Conservation (phyloP, 1,284 basidiomycete species). For the Fomitiporia mediterranea region DNA sequence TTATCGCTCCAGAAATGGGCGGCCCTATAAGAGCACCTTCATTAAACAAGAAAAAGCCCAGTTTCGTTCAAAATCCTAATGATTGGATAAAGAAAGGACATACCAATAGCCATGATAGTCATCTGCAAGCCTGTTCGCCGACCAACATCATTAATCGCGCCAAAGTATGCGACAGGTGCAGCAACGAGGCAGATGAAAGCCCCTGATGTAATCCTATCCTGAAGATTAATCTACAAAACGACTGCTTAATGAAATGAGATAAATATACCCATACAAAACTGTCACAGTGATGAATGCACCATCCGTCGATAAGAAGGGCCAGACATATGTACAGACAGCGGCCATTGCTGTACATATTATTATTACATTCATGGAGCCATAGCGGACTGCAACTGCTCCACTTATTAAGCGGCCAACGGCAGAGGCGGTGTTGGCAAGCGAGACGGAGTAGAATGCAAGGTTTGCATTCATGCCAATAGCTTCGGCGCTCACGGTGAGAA, state of each 20-base stretch:
- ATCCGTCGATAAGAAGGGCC: constrained; percentile 28
- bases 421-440: constrained; percentile 45
- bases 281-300: constrained; percentile 25
- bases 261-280: constrained; percentile 25
- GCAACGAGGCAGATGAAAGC: constrained; percentile 25
- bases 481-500: constrained; percentile 40
- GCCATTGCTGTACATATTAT: constrained; percentile 28
- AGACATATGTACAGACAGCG: constrained; percentile 28
- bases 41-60: not conserved
- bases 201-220: constrained; percentile 20
- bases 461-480: constrained; percentile 35
- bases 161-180: constrained; percentile 26
- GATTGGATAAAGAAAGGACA: not conserved
- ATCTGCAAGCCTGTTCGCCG: constrained; percentile 29
- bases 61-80: not conserved
- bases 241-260: not conserved
- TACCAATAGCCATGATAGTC: constrained; percentile 25
- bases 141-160: constrained; percentile 27
- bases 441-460: constrained; percentile 48
- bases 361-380: constrained; percentile 26
- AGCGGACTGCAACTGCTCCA: constrained; percentile 36
- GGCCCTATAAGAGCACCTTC: constrained; percentile 30
- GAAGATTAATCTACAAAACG: too few relatives aligned
- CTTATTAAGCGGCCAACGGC: constrained; percentile 37
- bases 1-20: constrained; percentile 31